Evolutionary conservation across 768 basidiomycete genomes (phyloP).

Genomic region (Russula olivacea): DNA sequence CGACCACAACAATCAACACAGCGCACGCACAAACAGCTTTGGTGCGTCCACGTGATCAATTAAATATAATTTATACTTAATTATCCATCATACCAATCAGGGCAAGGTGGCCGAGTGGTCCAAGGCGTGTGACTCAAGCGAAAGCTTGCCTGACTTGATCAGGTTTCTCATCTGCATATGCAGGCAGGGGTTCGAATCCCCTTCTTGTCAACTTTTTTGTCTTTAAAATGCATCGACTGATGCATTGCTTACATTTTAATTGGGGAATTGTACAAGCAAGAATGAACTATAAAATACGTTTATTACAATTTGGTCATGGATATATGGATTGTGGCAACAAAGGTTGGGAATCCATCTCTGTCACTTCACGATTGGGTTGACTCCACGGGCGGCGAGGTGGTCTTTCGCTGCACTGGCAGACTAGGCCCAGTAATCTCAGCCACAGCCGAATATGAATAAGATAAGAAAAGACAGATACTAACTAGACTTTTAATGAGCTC

Average conservation of each 20-base stretch:
- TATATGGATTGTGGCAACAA: no score
- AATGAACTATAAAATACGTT: neutral
- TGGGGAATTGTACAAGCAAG: neutral
- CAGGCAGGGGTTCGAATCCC: constrained; percentile 32
- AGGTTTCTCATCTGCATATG: constrained; percentile 30
- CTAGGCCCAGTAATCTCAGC: constrained; percentile 27
- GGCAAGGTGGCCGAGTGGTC: constrained; percentile 32
- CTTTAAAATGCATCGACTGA: no score
- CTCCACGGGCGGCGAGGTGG: constrained; percentile 54
- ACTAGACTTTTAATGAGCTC: constrained; percentile 74
- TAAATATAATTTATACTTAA: no score
- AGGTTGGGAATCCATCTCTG: no score
- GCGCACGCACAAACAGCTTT: no score
- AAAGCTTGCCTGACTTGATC: constrained; percentile 26
- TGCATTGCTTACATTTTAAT: neutral
- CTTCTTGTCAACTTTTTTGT: constrained; percentile 27
- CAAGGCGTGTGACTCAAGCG: constrained; percentile 32
- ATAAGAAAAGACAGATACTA: constrained; percentile 22
- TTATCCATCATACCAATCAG: neutral
- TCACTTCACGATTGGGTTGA: constrained; percentile 36
- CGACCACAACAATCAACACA: neutral
- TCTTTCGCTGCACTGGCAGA: constrained; percentile 69
- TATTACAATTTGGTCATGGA: neutral
- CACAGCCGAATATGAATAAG: neutral
- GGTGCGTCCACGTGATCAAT: neutral